Conservation (phyloP, 495 filamentous ascomycete genomes). For the Penicillium psychrofluorescens region DNA sequence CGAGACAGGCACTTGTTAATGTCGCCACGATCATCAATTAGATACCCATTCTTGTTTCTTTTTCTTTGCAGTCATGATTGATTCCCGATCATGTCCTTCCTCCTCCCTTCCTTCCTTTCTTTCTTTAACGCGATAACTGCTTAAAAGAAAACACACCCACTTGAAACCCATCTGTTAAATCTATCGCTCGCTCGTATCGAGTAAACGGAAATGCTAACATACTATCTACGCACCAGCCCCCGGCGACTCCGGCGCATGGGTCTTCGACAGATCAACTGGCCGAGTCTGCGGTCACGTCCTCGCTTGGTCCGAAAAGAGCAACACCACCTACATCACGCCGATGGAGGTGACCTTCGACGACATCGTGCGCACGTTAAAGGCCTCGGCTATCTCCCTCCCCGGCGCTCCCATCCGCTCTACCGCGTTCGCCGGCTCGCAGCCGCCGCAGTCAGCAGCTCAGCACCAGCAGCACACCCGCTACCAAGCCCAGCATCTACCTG, state of each 20-base stretch:
- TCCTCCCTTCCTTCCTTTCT: conserved; percentile 1
- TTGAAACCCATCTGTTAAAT: neutral
- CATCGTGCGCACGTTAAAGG: conserved; percentile 65
- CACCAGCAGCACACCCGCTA: conserved; percentile 9
- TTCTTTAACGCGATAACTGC: conserved; percentile 12
- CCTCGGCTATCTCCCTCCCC: conserved; percentile 32
- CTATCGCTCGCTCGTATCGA: conserved; percentile 8
- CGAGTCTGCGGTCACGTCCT: conserved; percentile 83
- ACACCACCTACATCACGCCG: conserved; percentile 80
- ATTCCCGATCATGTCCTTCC: neutral
- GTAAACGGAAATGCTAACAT: conserved; percentile 18
- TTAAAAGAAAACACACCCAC: conserved; percentile 1
- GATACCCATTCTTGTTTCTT: conserved; percentile 22
- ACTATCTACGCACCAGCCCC: conserved; percentile 43
- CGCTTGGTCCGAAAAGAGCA: conserved; percentile 70
- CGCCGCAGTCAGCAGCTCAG: neutral
- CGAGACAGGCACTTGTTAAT: conserved; percentile 16
- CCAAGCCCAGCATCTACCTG: conserved; percentile 25
- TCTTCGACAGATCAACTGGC: conserved; percentile 75
- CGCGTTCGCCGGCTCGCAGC: conserved; percentile 2
- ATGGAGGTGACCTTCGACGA: conserved; percentile 88
- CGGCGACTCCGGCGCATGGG: conserved; percentile 90
- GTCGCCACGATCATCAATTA: conserved; percentile 23
- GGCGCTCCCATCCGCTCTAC: conserved; percentile 16
- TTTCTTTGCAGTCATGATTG: neutral